Percentiles rank a stretch among this genome's conserved stretches.
Conservation (phyloP, 192 early-diverging fungal species). For the Entomortierella lignicola region DNA sequence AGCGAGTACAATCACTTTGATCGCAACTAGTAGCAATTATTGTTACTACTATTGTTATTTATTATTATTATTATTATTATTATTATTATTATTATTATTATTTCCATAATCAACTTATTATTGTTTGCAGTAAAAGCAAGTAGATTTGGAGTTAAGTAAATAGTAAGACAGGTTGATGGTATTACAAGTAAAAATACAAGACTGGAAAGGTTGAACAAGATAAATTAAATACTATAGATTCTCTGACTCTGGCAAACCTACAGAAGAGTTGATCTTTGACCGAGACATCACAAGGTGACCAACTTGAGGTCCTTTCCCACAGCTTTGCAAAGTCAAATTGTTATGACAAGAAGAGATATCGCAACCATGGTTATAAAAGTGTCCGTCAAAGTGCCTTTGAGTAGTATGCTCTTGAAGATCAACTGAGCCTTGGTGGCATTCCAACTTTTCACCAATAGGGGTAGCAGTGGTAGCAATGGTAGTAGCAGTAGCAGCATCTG, state of each 20-base stretch:
- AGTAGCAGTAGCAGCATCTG: conserved; percentile 15
- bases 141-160: no score
- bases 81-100: no score
- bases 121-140: no score
- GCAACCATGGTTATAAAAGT: conserved; percentile 13
- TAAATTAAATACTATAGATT: background rate
- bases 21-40: no score
- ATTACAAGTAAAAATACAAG: conserved; percentile 11
- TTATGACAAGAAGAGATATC: background rate
- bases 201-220: background rate
- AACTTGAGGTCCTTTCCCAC: conserved; percentile 6
- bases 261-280: conserved; percentile 21
- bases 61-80: no score
- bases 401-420: no score
- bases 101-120: no score
- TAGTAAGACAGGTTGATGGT: no score
- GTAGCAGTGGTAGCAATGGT: conserved; percentile 15
- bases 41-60: no score
- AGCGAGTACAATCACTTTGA: no score
- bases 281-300: conserved; percentile 38
- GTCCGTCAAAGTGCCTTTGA: conserved; percentile 12
- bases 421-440: background rate
- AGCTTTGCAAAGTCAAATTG: background rate
- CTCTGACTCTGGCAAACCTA: background rate
- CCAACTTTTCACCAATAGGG: no score